A percentile compares a stretch with the other conserved stretches of the same genome.
phyloP scores from a whole-genome alignment of 805 yeast genomes.

The Grigorovia yakushimaensis region DNA sequence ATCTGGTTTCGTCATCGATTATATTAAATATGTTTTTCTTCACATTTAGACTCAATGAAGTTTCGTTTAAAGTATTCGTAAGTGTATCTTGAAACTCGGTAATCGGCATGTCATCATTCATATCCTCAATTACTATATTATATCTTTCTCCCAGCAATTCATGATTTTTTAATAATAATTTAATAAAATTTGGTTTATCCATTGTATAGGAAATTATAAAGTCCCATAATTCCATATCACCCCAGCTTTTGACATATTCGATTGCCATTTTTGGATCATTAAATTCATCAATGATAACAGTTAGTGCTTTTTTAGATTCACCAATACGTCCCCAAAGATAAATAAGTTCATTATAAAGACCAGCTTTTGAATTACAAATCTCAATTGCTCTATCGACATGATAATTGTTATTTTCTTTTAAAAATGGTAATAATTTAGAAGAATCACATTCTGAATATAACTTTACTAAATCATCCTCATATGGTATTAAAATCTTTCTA shows the following conservation, averaged over 20 bases:
- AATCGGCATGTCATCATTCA: slow-evolving; percentile 54
- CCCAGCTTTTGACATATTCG: slow-evolving; percentile 57
- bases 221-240: slow-evolving; percentile 75
- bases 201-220: slow-evolving; percentile 61
- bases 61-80: slow-evolving; percentile 50
- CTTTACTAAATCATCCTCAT: slow-evolving; percentile 58
- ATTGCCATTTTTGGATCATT: slow-evolving; percentile 77
- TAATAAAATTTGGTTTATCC: slow-evolving; percentile 65
- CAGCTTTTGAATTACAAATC: slow-evolving; percentile 42
- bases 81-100: slow-evolving; percentile 56
- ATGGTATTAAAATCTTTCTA: slow-evolving; percentile 41
- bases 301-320: slow-evolving; percentile 63
- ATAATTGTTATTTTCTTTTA: slow-evolving; percentile 51
- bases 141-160: slow-evolving; percentile 55
- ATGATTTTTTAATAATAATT: slow-evolving; percentile 58
- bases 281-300: slow-evolving; percentile 64
- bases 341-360: slow-evolving; percentile 57
- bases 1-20: slow-evolving; percentile 42
- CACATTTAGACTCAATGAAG: slow-evolving; percentile 45
- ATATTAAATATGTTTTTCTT: slow-evolving; percentile 47
- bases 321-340: slow-evolving; percentile 78
- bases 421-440: slow-evolving; percentile 44
- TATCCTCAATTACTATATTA: slow-evolving; percentile 52
- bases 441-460: slow-evolving; percentile 56
- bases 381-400: slow-evolving; percentile 62